Conservation (phyloP, 352 stramenopile genomes). For the Globisporangium acanthophoron region DNA sequence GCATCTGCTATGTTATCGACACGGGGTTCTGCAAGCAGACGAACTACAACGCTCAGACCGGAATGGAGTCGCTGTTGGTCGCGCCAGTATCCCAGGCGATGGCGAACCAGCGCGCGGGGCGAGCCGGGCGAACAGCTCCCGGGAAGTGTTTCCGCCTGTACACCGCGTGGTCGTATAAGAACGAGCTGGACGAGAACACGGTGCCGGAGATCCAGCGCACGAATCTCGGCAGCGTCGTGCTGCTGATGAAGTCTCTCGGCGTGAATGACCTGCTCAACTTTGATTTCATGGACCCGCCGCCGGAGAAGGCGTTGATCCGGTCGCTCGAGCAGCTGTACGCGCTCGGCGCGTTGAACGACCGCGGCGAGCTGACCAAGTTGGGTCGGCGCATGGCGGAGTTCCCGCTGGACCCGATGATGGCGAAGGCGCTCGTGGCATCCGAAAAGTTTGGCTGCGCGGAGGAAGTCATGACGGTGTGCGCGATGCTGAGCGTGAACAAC, state of each 20-base stretch:
- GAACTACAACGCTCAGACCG: conserved; percentile 97
- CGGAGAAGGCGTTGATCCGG: conserved; percentile 97
- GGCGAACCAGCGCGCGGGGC: conserved; percentile 94
- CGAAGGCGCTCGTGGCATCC: conserved; percentile 88
- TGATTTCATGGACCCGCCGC: conserved; percentile 99
- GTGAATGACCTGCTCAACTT: conserved; percentile 99
- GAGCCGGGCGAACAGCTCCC: conserved; percentile 94
- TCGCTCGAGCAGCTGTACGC: conserved; percentile 98
- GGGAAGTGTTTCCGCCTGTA: conserved; percentile 99
- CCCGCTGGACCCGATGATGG: conserved; percentile 93
- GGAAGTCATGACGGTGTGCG: conserved; percentile 95
- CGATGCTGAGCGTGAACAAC: conserved; percentile 98
- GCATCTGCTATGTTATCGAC: conserved; percentile 99
- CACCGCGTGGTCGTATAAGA: conserved; percentile 97
- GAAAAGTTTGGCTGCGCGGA: conserved; percentile 91
- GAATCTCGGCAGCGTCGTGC: conserved; percentile 97
- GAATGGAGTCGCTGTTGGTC: conserved; percentile 99
- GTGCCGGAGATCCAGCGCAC: conserved; percentile 97
- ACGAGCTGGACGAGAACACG: conserved; percentile 98
- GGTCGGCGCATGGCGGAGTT: conserved; percentile 96
- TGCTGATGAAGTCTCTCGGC: conserved; percentile 98
- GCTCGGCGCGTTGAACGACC: conserved; percentile 97
- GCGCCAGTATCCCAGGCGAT: conserved; percentile 97
- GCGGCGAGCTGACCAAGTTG: conserved; percentile 97
- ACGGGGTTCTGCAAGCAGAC: conserved; percentile 99